Base-by-base conservation (phyloP, 805 yeast genomes). In the Starmerella davenportii region DNA sequence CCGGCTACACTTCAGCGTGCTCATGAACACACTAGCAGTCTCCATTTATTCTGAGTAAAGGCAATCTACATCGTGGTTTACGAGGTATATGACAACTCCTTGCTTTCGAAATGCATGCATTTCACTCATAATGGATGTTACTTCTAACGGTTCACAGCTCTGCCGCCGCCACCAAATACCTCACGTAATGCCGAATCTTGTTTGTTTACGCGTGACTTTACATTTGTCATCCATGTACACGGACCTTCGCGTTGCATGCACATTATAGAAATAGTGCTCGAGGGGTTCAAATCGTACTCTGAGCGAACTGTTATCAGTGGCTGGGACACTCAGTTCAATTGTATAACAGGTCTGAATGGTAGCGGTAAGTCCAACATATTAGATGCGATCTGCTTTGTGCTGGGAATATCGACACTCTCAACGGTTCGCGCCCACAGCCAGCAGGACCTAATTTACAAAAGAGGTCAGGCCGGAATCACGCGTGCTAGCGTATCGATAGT, bases 381-480 rank as follows among this genome's bases (percentile, higher is more conserved):
- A 33, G 98, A 90, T 59, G 93, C 99, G 40, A 87, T 90, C 41
- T 90, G 98, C 60, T 90, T 90, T 59, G 99, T 92, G n/a, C 65
- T 90, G 25, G 99, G 99, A 39, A 85, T 90, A 43, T 76, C 94
- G 1, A 74, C 93, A 11, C 84, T 87, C 90, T 57, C 80, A n/a
- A 79, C 93, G 0, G 95, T 92, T 21, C 68, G 99, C 54, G 99
- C 98, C 0, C 76, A 82, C 4, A 85, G 77, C 53, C 63, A 85
- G 30, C 95, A 87, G 53, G 99, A 90, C 57, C 69, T 90, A 54
- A 90, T 90, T 37, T 90, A 90, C 57, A 90, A 90, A 51, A 72
- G 96, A 50, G 98, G 98, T 11, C 98, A 90, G 56, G 96, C 98
- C 0, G 96, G 96, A 47, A 87, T 87, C 13, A 85, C 95, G 1